Evolutionary conservation across 139 green algal genomes (phyloP), one percentile per base, ranked within the genome.

Genomic region (Micromonas commoda): DNA sequence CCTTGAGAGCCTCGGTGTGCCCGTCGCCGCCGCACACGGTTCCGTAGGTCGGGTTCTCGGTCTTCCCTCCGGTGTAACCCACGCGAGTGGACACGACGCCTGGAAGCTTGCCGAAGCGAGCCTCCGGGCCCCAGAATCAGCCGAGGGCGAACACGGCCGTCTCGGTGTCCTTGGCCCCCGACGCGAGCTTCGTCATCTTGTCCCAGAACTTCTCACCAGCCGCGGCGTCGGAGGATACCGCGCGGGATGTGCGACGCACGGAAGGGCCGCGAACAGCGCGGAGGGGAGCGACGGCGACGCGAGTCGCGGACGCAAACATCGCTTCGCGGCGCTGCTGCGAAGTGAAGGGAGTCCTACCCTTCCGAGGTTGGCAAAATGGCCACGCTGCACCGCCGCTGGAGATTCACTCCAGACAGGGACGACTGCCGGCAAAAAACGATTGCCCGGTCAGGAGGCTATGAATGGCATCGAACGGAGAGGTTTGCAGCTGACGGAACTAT

Each of bases 101-200:
- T n/a, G 4, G 34, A 29, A 80, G 61, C 35, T 64, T 51, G 4
- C 1, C 3, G 33, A 37, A 80, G 2, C 21, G 6, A 5, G 64
- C 57, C 1, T 80, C 32, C 1, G 74, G 74, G 23, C 54, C 51
- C 74, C 74, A 80, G 31, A 80, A 80, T 80, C 74, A 80, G 2
- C 74, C 74, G 24, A 73, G 32, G 13, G 74, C 74, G 37, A 80
- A 73, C 33, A 73, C 54, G 4, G 74, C 74, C 29, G 24, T 31
- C 64, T 80, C 74, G 72, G 64, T 71, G 2, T 13, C 13, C 64
- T 32, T 26, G n/a, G 28, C 26, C 28, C 60, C 60, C 9, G 60
- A 68, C 24, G 60, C 60, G 6, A 13, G 20, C 60, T 13, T 21
- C 16, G 5, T 21, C 60, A 57, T 57, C 9, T 16, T 9, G 45